phyloP scores from a whole-genome alignment of 2,329 filamentous ascomycete species.

The Fusarium albosuccineum region DNA sequence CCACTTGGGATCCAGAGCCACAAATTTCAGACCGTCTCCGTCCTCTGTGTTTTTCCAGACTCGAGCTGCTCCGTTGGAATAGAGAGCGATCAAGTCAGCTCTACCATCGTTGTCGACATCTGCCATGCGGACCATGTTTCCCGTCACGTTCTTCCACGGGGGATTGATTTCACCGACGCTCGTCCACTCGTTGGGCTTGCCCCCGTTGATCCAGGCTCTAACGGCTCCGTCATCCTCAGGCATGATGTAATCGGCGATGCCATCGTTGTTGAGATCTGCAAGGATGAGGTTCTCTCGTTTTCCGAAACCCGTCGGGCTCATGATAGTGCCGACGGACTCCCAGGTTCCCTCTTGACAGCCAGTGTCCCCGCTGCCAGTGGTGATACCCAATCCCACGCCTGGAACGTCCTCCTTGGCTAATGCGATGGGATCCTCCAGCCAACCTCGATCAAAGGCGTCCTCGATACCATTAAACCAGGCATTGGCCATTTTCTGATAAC shows the following conservation, averaged over 20 bases:
- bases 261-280: constrained; percentile 24
- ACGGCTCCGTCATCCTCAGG: constrained; percentile 10
- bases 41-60: constrained; percentile 27
- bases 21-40: constrained; percentile 11
- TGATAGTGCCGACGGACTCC: constrained; percentile 19
- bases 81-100: constrained; percentile 19
- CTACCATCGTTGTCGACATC: constrained; percentile 32
- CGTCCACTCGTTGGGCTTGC: constrained; percentile 20
- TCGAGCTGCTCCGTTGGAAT: constrained; percentile 22
- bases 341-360: constrained; percentile 4
- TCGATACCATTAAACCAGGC: constrained; percentile 33
- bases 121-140: constrained; percentile 26
- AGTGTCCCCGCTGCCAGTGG: too few species aligned
- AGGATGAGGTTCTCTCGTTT: constrained; percentile 11
- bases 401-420: too few species aligned
- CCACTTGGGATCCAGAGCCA: constrained; percentile 14
- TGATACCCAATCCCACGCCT: too few species aligned
- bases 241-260: constrained; percentile 27
- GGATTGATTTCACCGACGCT: constrained; percentile 19
- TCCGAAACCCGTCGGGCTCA: background rate
- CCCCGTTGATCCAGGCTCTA: constrained; percentile 24
- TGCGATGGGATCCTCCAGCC: constrained; percentile 24
- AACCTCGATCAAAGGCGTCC: constrained; percentile 25
- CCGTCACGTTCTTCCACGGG: constrained; percentile 12
- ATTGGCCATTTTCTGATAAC: constrained; percentile 35